Base-by-base conservation (phyloP, 768 basidiomycete genomes). In the Tricholoma sp. region DNA sequence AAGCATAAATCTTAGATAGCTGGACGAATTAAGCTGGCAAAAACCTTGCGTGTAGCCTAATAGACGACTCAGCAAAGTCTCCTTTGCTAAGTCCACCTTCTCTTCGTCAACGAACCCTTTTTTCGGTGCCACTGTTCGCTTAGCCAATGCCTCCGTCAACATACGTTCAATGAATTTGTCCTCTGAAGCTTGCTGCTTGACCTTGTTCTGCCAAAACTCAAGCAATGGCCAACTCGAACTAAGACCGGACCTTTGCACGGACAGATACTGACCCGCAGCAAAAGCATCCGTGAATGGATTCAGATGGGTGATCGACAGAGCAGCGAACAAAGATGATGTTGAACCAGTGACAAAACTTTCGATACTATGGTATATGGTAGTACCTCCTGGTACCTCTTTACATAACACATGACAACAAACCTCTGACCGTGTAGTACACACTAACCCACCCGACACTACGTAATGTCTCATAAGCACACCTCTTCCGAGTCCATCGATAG, bases 161-260 rank as follows among this genome's bases (percentile, higher is more conserved):
- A 87, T 79, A 1, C 81, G 81, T 41, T 82, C 74, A 37, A 85
- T 71, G 62, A 82, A 83, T 13, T 63, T 72, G 45, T 79, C 71
- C 10, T 86, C 74, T 75, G 74, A 53, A 71, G 68, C 50, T 67
- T 70, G 10, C n/a, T n/a, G n/a, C n/a, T n/a, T n/a, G n/a, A 79
- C 72, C 37, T 68, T 70, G 65, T 86, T 81, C 32, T 65, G 59
- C 73, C 73, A 77, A 52, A 86, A 77, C 63, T 88, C 85, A 1
- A 62, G 61, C 18, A 84, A 62, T 13, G 78, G 77, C 82, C 82
- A 84, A 2, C 69, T 56, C 20, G 47, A 59, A 2, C 78, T 77
- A 15, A 71, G 67, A 3, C 74, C 67, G 5, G 66, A 55, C 3
- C 85, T 76, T 15, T 17, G 39, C n/a, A 41, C 12, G 9, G 9